These are phyloP conservation scores for Aureobasidium sp. DNA, from an alignment of 2,329 filamentous ascomycete genomes.

Conservation along the genomic window DNA sequence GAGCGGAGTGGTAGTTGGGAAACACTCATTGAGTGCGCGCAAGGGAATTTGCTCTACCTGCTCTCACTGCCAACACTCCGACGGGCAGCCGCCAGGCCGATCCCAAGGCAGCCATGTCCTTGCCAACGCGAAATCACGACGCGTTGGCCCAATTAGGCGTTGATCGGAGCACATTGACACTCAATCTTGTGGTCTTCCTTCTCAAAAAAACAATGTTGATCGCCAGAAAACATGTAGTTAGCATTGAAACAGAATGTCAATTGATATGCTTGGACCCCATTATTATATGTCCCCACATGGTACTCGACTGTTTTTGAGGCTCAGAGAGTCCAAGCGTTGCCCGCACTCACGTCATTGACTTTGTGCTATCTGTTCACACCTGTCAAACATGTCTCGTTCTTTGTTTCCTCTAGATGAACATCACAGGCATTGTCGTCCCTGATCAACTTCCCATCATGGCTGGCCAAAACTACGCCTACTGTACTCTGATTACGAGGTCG, in stretches of 20 bases:
- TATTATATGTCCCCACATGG: not conserved
- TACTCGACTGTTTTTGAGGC: not conserved
- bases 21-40: not conserved
- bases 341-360: not conserved
- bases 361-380: not conserved
- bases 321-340: not conserved
- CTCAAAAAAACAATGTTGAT: not conserved
- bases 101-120: not conserved
- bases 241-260: not conserved
- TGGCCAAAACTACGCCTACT: slow-evolving; percentile 33
- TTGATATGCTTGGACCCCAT: not conserved
- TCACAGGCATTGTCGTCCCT: not conserved
- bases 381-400: not conserved
- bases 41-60: not conserved
- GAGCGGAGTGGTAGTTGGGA: not conserved
- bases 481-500: slow-evolving; percentile 45
- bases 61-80: not conserved
- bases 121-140: not conserved
- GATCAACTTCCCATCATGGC: slow-evolving; percentile 4
- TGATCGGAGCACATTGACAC: not conserved
- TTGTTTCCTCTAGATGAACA: not conserved
- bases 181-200: not conserved
- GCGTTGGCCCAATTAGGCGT: not conserved
- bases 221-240: not conserved
- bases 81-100: not conserved